These are phyloP conservation scores for Astrothelium subdiscretum DNA, from an alignment of 495 filamentous ascomycete genomes.

Conservation along the genomic window DNA sequence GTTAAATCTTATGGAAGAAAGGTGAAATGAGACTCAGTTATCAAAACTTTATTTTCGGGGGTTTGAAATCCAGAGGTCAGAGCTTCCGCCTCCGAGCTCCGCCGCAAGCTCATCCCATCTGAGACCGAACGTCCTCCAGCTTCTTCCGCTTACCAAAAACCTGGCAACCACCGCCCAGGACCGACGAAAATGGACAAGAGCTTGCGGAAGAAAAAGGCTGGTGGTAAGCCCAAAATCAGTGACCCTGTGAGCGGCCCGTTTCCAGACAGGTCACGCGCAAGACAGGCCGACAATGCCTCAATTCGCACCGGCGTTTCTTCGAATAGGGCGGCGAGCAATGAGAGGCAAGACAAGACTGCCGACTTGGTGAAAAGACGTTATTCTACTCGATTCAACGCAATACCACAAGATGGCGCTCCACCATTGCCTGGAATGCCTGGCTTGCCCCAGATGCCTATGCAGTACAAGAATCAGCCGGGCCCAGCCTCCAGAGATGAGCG, in stretches of 20 bases:
- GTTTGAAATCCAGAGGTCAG: neutral
- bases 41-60: neutral
- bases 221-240: slow-evolving; percentile 1
- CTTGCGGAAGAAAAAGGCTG: neutral
- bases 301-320: neutral
- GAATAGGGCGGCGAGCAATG: slow-evolving; percentile 3
- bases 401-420: slow-evolving; percentile 52
- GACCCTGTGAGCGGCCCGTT: neutral
- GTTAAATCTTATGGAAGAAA: too few species aligned
- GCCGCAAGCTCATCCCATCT: neutral
- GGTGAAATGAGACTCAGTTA: neutral
- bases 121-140: neutral
- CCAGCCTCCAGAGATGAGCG: slow-evolving; percentile 25
- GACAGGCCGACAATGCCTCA: slow-evolving; percentile 1
- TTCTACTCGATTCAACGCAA: slow-evolving; percentile 76
- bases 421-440: slow-evolving; percentile 58
- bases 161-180: neutral
- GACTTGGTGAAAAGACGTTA: slow-evolving; percentile 92
- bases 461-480: slow-evolving; percentile 28
- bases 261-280: slow-evolving; percentile 5
- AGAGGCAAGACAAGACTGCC: slow-evolving; percentile 46
- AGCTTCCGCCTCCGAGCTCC: neutral
- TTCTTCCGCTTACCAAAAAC: neutral
- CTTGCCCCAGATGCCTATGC: slow-evolving; percentile 42
- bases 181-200: neutral